phyloP scores from a whole-genome alignment of 140 eudicot genomes.

The Stevia rebaudiana region DNA sequence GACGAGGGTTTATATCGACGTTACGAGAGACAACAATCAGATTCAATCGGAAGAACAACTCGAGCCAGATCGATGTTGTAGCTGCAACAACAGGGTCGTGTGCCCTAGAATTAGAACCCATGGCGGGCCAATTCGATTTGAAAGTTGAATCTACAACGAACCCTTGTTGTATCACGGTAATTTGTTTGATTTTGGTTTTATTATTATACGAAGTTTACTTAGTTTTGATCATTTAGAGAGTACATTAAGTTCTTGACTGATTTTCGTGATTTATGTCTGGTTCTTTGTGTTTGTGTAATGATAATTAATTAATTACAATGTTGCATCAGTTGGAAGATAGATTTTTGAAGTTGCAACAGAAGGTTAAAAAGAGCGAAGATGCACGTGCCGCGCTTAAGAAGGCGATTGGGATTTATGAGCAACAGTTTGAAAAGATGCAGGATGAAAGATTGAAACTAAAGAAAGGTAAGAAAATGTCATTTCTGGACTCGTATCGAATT shows the following conservation, averaged over 20 bases:
- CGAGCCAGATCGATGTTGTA: slow-evolving; percentile 14
- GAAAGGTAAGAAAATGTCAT: slow-evolving; percentile 37
- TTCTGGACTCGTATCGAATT: background rate
- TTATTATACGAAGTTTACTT: background rate
- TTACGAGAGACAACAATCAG: background rate
- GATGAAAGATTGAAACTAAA: slow-evolving; percentile 32
- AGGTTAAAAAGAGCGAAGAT: slow-evolving; percentile 35
- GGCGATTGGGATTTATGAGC: slow-evolving; percentile 34
- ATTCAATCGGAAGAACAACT: background rate
- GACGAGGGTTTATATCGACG: slow-evolving; percentile 20
- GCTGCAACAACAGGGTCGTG: background rate
- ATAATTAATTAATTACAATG: background rate
- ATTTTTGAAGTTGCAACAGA: slow-evolving; percentile 36
- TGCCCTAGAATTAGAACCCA: slow-evolving; percentile 17
- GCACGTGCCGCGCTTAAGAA: slow-evolving; percentile 41
- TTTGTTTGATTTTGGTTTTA: background rate
- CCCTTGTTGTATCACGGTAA: slow-evolving; percentile 43
- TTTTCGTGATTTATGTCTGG: background rate
- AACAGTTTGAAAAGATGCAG: slow-evolving; percentile 26
- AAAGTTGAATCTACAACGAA: slow-evolving; percentile 28
- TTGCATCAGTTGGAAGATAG: slow-evolving; percentile 49
- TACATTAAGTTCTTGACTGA: background rate
- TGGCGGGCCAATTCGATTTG: slow-evolving; percentile 17
- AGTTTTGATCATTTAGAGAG: background rate
- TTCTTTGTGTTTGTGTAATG: background rate